A percentile compares a stretch with the other conserved stretches of the same genome.
Evolutionary conservation across 768 basidiomycete genomes (phyloP).

Genomic region (Boletales sp.): DNA sequence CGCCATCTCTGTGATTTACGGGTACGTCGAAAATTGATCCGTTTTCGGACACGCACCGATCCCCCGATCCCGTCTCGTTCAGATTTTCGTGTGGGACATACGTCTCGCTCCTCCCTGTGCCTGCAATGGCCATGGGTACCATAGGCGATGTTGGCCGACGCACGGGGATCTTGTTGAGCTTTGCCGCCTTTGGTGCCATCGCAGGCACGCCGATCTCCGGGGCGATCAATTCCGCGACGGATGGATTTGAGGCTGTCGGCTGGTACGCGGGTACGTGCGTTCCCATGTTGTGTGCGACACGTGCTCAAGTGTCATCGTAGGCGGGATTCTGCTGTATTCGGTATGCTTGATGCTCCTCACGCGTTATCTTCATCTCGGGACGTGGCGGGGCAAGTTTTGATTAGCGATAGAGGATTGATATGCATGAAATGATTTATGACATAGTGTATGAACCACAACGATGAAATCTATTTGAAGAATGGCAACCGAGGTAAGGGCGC

Average conservation of each 20-base stretch:
- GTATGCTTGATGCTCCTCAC: conserved; percentile 40
- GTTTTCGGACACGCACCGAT: background rate
- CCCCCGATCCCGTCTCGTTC: background rate
- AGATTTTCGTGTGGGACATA: conserved; percentile 65
- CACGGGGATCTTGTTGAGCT: conserved; percentile 62
- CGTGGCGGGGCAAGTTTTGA: conserved; percentile 42
- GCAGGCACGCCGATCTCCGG: conserved; percentile 74
- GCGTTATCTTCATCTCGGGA: conserved; percentile 39
- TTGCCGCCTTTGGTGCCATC: conserved; percentile 59
- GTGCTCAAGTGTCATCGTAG: conserved; percentile 10
- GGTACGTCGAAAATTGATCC: conserved; percentile 36
- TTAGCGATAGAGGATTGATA: no score
- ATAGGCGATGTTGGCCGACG: conserved; percentile 61
- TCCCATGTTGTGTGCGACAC: background rate
- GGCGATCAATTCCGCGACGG: conserved; percentile 53
- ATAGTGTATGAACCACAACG: no score
- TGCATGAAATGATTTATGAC: no score
- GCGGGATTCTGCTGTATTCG: conserved; percentile 39
- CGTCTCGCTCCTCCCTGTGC: conserved; percentile 53
- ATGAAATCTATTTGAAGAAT: no score
- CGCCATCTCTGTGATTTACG: conserved; percentile 58
- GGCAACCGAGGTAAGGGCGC: no score
- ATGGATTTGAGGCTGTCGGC: conserved; percentile 37
- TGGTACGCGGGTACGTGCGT: conserved; percentile 39
- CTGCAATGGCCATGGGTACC: conserved; percentile 59